Percentiles rank a stretch among this genome's conserved stretches.
Conservation (phyloP, 1,139 yeast genomes). For the Protomyces pachydermus region DNA sequence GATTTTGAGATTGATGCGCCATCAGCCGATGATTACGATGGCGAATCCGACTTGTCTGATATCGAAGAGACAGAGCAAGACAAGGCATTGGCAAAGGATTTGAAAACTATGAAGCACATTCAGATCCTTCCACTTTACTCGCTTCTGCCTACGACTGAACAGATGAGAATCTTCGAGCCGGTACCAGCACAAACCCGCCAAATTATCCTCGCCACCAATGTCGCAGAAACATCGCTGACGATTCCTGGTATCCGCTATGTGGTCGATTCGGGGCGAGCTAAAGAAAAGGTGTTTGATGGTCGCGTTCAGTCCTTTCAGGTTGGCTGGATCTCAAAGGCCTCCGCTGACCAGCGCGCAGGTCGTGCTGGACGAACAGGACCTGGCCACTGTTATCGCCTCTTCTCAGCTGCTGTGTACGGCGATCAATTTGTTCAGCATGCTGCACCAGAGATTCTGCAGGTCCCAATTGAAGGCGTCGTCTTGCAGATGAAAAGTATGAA, state of each 20-base stretch:
- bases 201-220: conserved; percentile 94
- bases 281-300: conserved; percentile 77
- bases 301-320: conserved; percentile 87
- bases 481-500: conserved; percentile 97
- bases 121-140: conserved; percentile 91
- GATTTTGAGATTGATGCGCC: conserved; percentile 63
- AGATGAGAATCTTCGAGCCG: conserved; percentile 81
- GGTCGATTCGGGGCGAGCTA: conserved; percentile 90
- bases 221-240: conserved; percentile 95
- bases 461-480: conserved; percentile 95
- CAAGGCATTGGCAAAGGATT: conserved; percentile 58
- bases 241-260: conserved; percentile 95
- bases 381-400: conserved; percentile 91
- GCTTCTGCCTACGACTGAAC: conserved; percentile 83
- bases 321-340: conserved; percentile 91
- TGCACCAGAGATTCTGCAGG: conserved; percentile 82
- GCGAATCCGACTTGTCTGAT: conserved; percentile 36
- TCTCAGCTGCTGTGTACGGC: conserved; percentile 92
- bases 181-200: conserved; percentile 83
- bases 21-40: conserved; percentile 3
- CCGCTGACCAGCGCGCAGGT: conserved; percentile 93
- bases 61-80: conserved; percentile 52
- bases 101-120: conserved; percentile 49
- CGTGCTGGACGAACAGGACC: conserved; percentile 99
- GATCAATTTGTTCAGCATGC: conserved; percentile 77